Evolutionary conservation across 371 early-diverging fungal species (phyloP).

Genomic region (Circinella umbellata): DNA sequence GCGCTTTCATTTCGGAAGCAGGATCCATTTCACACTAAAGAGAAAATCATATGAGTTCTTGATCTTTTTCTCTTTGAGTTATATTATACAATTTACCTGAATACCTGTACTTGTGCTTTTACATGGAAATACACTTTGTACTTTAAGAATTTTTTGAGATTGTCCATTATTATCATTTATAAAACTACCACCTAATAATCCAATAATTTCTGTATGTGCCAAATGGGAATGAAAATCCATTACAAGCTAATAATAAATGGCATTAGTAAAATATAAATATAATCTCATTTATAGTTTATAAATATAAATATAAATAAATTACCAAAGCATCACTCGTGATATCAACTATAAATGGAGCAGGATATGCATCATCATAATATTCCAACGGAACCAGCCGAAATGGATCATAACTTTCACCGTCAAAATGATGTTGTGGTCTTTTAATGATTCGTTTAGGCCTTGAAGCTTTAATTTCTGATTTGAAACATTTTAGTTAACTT

Average conservation of each 20-base stretch:
- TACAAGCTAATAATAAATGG: conserved; percentile 53
- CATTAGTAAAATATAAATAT: not conserved
- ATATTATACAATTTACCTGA: conserved; percentile 48
- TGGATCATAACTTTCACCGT: conserved; percentile 62
- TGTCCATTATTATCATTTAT: conserved; percentile 26
- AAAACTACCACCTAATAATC: conserved; percentile 79
- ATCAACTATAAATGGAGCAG: conserved; percentile 67
- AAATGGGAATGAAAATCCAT: conserved; percentile 91
- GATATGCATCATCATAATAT: conserved; percentile 51
- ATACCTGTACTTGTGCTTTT: conserved; percentile 71
- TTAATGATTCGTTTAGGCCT: conserved; percentile 43
- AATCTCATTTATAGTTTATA: not conserved
- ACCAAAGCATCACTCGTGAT: conserved; percentile 69
- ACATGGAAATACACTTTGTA: conserved; percentile 67
- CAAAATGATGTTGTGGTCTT: conserved; percentile 40
- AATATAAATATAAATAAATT: conserved; percentile 14
- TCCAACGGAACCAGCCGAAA: conserved; percentile 69
- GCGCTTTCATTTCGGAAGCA: conserved; percentile 76
- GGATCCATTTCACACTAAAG: conserved; percentile 66
- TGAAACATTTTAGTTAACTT: conserved; percentile 2
- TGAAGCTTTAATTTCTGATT: conserved; percentile 13
- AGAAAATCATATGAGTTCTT: not conserved
- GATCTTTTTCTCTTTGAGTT: no score
- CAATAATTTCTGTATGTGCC: conserved; percentile 86
- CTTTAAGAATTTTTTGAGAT: conserved; percentile 50